Conservation (phyloP, 225 moss, liverwort and hornwort species). For the Sphagnum contortum region DNA sequence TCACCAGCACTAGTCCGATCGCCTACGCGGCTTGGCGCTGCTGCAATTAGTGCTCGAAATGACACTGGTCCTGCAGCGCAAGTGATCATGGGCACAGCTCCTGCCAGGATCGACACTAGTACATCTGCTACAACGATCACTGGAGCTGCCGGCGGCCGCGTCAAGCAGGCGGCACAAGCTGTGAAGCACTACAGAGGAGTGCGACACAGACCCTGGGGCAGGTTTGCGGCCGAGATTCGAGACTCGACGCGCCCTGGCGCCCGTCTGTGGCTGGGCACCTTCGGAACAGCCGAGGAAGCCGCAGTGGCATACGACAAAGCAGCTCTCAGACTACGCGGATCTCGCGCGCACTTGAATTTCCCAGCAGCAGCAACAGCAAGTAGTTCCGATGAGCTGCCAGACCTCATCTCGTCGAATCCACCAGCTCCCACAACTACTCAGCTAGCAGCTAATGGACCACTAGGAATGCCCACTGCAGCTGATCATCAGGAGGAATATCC, state of each 20-base stretch:
- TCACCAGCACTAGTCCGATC: too few species aligned
- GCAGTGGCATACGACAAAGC: slow-evolving; percentile 42
- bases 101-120: too few species aligned
- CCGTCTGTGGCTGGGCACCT: slow-evolving; percentile 46
- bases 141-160: too few species aligned
- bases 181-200: too few species aligned
- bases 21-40: too few species aligned
- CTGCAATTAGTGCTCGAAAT: too few species aligned
- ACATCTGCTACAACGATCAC: too few species aligned
- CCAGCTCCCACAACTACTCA: not conserved
- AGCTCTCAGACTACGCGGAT: slow-evolving; percentile 35
- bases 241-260: slow-evolving; percentile 22
- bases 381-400: slow-evolving; percentile 30
- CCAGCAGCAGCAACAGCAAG: slow-evolving; percentile 25
- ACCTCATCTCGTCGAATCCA: not conserved
- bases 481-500: not conserved
- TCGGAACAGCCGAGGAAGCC: slow-evolving; percentile 40
- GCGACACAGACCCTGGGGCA: not conserved
- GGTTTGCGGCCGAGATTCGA: slow-evolving; percentile 41
- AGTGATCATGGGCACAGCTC: too few species aligned
- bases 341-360: slow-evolving; percentile 43
- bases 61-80: too few species aligned
- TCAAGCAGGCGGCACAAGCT: too few species aligned
- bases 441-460: not conserved
- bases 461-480: not conserved